A percentile compares a stretch with the other conserved stretches of the same genome.
Evolutionary conservation across 441 rosid species (phyloP).

Genomic region (Hypseocharis bilobata): DNA sequence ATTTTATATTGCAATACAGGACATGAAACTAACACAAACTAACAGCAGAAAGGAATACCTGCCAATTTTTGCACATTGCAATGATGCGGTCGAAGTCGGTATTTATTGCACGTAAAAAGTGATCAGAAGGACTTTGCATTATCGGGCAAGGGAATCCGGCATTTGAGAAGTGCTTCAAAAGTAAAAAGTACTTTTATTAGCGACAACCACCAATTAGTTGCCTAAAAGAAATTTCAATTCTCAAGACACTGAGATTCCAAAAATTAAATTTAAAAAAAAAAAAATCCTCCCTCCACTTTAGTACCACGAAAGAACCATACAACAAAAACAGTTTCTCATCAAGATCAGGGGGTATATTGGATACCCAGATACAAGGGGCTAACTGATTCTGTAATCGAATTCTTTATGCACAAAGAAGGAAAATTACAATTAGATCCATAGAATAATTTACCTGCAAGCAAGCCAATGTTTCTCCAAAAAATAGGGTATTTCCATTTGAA

Average conservation of each 20-base stretch:
- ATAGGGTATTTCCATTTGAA: constrained; percentile 89
- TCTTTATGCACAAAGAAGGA: neutral
- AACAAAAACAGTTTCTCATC: neutral
- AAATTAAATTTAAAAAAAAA: too few relatives aligned
- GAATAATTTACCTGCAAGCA: constrained; percentile 70
- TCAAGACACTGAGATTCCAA: neutral
- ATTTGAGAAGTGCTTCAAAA: constrained; percentile 86
- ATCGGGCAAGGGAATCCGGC: constrained; percentile 99
- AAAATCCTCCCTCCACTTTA: neutral
- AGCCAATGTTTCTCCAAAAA: constrained; percentile 94
- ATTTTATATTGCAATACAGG: constrained; percentile 5
- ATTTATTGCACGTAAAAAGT: constrained; percentile 91
- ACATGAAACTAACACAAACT: neutral
- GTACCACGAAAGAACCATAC: constrained; percentile 7
- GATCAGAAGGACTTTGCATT: constrained; percentile 99
- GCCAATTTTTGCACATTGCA: constrained; percentile 99
- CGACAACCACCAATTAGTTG: constrained; percentile 10
- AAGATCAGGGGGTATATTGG: neutral
- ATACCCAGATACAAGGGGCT: neutral
- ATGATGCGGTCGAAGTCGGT: constrained; percentile 96
- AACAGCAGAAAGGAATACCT: constrained; percentile 40
- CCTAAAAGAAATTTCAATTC: neutral
- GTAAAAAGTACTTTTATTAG: constrained; percentile 24
- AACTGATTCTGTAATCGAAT: neutral
- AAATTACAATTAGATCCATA: neutral